Evolutionary conservation across 768 basidiomycete species (phyloP).

Genomic region (Lyophyllum atratum): DNA sequence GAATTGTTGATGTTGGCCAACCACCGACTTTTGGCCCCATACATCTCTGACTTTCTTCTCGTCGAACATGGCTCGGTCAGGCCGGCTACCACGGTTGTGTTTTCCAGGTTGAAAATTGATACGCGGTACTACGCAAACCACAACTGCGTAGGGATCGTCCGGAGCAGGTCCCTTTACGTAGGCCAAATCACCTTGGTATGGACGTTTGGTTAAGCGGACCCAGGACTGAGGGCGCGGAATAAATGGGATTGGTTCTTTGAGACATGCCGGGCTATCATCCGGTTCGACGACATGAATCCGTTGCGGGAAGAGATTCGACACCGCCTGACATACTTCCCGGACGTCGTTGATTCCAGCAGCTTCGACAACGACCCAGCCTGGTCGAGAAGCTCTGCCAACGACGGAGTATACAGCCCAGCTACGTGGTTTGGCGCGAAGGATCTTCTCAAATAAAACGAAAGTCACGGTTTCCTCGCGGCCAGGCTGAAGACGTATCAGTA

Average conservation of each 20-base stretch:
- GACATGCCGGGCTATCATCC: background rate
- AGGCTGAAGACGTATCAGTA: background rate
- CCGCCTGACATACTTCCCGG: background rate
- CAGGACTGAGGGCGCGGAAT: background rate
- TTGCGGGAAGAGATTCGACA: background rate
- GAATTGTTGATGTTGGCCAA: background rate
- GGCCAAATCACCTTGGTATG: constrained; percentile 2
- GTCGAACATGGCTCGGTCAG: background rate
- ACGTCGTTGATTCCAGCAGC: background rate
- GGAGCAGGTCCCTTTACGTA: background rate
- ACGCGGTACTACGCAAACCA: background rate
- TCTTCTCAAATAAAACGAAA: background rate
- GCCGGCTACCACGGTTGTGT: background rate
- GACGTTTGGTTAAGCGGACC: background rate
- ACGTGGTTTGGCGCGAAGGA: background rate
- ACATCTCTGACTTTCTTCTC: background rate
- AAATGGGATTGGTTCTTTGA: background rate
- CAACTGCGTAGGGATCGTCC: background rate
- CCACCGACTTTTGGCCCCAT: background rate
- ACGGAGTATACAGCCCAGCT: background rate
- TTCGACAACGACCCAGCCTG: background rate
- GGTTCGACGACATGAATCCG: background rate
- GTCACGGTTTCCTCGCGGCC: background rate
- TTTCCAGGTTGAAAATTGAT: background rate
- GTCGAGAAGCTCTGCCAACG: background rate